phyloP scores from a whole-genome alignment of 1,284 basidiomycete species.

The Fomitopsis betulina region DNA sequence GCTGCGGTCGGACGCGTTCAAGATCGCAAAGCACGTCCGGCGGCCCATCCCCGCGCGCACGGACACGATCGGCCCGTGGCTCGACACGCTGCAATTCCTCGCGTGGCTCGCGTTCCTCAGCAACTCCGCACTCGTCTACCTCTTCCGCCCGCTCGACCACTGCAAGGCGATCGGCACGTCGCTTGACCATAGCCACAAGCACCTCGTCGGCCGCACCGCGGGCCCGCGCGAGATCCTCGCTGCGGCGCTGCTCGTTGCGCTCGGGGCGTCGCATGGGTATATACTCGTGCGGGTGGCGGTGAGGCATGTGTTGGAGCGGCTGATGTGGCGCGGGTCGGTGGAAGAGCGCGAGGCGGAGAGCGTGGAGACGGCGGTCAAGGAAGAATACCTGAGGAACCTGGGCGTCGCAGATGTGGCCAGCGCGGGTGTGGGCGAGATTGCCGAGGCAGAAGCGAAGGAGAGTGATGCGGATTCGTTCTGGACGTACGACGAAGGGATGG shows the following conservation, averaged over 20 bases:
- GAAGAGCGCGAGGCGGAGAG: constrained; percentile 57
- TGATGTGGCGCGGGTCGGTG: constrained; percentile 68
- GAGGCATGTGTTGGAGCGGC: constrained; percentile 65
- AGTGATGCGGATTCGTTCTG: constrained; percentile 43
- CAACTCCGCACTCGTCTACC: constrained; percentile 82
- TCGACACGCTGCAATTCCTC: constrained; percentile 84
- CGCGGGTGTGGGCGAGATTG: constrained; percentile 17
- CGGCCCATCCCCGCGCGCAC: constrained; percentile 83
- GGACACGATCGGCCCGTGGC: constrained; percentile 93
- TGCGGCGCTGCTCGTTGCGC: constrained; percentile 69
- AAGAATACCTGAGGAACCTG: constrained; percentile 50
- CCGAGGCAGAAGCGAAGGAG: constrained; percentile 9
- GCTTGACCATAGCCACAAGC: constrained; percentile 22
- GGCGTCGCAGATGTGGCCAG: constrained; percentile 25
- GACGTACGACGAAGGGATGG: constrained; percentile 61
- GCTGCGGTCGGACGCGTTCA: constrained; percentile 91
- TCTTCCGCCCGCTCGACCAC: constrained; percentile 49
- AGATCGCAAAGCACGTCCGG: constrained; percentile 84
- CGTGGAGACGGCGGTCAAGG: constrained; percentile 60
- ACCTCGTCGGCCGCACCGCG: constrained; percentile 15
- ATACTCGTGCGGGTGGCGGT: constrained; percentile 62
- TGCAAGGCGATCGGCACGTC: constrained; percentile 25
- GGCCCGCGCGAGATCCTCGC: constrained; percentile 54
- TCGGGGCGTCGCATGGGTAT: constrained; percentile 80
- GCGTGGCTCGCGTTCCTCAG: constrained; percentile 85